Evolutionary conservation across 306 rosid genomes (phyloP).

Genomic region (Cyamopsis tetragonoloba): DNA sequence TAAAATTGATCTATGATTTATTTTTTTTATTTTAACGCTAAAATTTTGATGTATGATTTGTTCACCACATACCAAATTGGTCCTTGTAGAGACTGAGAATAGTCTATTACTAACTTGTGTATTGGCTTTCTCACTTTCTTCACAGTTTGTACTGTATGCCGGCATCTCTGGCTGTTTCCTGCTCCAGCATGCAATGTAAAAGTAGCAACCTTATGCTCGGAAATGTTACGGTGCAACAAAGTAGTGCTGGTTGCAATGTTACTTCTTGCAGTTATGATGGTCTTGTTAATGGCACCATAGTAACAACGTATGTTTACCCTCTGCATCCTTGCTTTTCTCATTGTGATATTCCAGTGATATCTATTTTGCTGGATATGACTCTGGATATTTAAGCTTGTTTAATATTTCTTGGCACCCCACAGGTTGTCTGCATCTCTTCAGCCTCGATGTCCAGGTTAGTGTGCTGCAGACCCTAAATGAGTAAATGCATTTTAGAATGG

Average conservation of each 20-base stretch:
- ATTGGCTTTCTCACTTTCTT: slow-evolving; percentile 17
- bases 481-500: slow-evolving; percentile 5
- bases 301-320: slow-evolving; percentile 53
- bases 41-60: too few relatives aligned
- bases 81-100: neutral
- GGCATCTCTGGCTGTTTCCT: slow-evolving; percentile 88
- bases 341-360: neutral
- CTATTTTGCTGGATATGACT: neutral
- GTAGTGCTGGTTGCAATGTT: slow-evolving; percentile 86
- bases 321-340: neutral
- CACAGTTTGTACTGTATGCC: slow-evolving; percentile 95
- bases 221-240: slow-evolving; percentile 68
- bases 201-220: slow-evolving; percentile 89
- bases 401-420: slow-evolving; percentile 16
- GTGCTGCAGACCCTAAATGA: neutral
- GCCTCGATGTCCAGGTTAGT: slow-evolving; percentile 95
- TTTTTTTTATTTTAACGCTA: too few relatives aligned
- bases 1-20: neutral
- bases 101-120: neutral
- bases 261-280: slow-evolving; percentile 84
- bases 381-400: slow-evolving; percentile 19
- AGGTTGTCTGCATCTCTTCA: slow-evolving; percentile 80
- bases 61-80: neutral
- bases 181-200: slow-evolving; percentile 97
- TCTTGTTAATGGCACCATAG: slow-evolving; percentile 70